Conservation (phyloP, 495 filamentous ascomycete species). For the Xylaria intraflava region DNA sequence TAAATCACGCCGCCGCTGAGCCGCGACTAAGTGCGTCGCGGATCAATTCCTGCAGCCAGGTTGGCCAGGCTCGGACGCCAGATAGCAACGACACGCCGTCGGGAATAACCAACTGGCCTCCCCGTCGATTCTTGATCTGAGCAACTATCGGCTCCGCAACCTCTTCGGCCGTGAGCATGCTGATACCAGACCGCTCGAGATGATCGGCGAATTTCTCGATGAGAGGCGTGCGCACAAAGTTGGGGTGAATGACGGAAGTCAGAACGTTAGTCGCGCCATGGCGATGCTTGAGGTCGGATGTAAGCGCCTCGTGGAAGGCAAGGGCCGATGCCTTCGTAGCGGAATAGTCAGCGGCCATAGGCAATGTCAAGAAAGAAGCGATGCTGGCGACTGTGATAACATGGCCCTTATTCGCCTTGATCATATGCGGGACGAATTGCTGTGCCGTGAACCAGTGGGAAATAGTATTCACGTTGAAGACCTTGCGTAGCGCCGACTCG, state of each 20-base stretch:
- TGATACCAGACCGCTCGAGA: slow-evolving; percentile 5
- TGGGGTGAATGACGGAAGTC: slow-evolving; percentile 13
- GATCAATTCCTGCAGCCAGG: slow-evolving; percentile 9
- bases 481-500: slow-evolving; percentile 40
- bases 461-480: slow-evolving; percentile 56
- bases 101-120: slow-evolving; percentile 8
- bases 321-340: slow-evolving; percentile 52
- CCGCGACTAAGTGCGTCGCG: neutral
- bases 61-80: slow-evolving; percentile 10
- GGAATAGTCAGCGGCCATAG: slow-evolving; percentile 49
- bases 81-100: neutral
- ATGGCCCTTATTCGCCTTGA: slow-evolving; percentile 54
- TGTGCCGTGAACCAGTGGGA: slow-evolving; percentile 53
- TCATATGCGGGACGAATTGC: slow-evolving; percentile 57
- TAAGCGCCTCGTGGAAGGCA: slow-evolving; percentile 43
- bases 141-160: slow-evolving; percentile 12
- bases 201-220: neutral
- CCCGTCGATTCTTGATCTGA: slow-evolving; percentile 14
- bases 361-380: slow-evolving; percentile 45
- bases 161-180: slow-evolving; percentile 7
- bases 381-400: slow-evolving; percentile 51
- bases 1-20: neutral
- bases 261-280: slow-evolving; percentile 11
- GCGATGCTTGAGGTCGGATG: slow-evolving; percentile 15
- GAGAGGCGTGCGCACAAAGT: slow-evolving; percentile 13